Conservation (phyloP, 805 yeast species). For the Sporopachydermia quercuum region DNA sequence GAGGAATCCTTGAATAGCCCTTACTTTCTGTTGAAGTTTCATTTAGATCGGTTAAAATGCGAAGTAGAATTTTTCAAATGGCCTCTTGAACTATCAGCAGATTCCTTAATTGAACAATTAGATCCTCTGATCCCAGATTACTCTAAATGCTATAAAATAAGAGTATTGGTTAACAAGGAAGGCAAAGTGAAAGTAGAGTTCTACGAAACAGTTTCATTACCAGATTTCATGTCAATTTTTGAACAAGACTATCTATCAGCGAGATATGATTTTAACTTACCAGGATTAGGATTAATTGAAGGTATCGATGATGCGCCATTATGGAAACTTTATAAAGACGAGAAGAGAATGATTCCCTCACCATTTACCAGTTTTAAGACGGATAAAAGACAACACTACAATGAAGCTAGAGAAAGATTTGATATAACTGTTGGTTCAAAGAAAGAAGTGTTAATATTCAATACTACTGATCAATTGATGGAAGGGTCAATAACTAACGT, state of each 20-base stretch:
- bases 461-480: slow-evolving; percentile 41
- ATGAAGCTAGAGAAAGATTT: slow-evolving; percentile 39
- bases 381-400: slow-evolving; percentile 52
- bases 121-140: slow-evolving; percentile 19
- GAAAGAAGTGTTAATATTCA: slow-evolving; percentile 60
- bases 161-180: slow-evolving; percentile 25
- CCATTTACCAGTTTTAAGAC: slow-evolving; percentile 85
- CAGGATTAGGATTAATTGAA: no score
- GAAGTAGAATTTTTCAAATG: slow-evolving; percentile 41
- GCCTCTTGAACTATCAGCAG: slow-evolving; percentile 27
- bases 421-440: slow-evolving; percentile 16
- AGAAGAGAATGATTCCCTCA: slow-evolving; percentile 35
- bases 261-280: no score
- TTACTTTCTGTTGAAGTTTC: slow-evolving; percentile 54
- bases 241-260: no score
- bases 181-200: slow-evolving; percentile 26
- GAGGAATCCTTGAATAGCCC: slow-evolving; percentile 14
- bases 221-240: slow-evolving; percentile 16
- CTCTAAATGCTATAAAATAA: slow-evolving; percentile 28
- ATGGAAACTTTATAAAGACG: slow-evolving; percentile 55
- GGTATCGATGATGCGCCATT: slow-evolving; percentile 12
- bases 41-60: slow-evolving; percentile 41
- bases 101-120: slow-evolving; percentile 27
- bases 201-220: slow-evolving; percentile 16
- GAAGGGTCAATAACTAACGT: slow-evolving; percentile 80